phyloP scores from a whole-genome alignment of 2,329 filamentous ascomycete species.

The Paramyrothecium sp. region DNA sequence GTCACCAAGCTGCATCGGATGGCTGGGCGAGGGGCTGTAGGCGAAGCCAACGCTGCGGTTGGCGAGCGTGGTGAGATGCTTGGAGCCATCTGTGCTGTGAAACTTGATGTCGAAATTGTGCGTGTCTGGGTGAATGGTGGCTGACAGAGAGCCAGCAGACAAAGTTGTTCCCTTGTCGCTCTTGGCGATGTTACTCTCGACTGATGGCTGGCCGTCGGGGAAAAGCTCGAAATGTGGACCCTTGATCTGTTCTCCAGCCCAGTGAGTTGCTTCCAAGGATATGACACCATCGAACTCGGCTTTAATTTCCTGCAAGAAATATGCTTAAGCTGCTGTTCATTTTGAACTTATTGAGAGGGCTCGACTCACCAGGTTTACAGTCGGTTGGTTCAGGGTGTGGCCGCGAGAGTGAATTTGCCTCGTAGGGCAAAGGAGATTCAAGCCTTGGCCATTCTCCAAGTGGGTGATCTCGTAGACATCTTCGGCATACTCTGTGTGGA shows the following conservation, averaged over 20 bases:
- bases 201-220: conserved; percentile 28
- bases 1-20: conserved; percentile 30
- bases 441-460: conserved; percentile 40
- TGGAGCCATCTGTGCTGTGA: conserved; percentile 32
- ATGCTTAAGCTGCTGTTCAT: not conserved
- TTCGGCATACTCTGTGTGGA: conserved; percentile 64
- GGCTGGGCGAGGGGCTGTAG: conserved; percentile 29
- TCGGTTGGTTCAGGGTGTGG: conserved; percentile 55
- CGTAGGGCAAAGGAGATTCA: conserved; percentile 56
- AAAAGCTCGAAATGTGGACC: conserved; percentile 39
- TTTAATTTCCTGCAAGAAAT: conserved; percentile 22
- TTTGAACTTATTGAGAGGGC: conserved; percentile 2
- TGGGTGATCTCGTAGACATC: conserved; percentile 54
- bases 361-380: conserved; percentile 35
- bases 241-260: conserved; percentile 31
- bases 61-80: conserved; percentile 35
- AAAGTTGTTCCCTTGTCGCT: conserved; percentile 33
- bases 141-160: conserved; percentile 31
- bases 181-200: conserved; percentile 24
- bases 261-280: conserved; percentile 37
- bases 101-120: conserved; percentile 37
- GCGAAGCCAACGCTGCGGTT: conserved; percentile 38
- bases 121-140: conserved; percentile 31
- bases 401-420: conserved; percentile 50
- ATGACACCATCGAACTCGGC: conserved; percentile 38